These are phyloP conservation scores for Daldinia decipiens DNA, from an alignment of 495 filamentous ascomycete genomes.

Conservation along the genomic window DNA sequence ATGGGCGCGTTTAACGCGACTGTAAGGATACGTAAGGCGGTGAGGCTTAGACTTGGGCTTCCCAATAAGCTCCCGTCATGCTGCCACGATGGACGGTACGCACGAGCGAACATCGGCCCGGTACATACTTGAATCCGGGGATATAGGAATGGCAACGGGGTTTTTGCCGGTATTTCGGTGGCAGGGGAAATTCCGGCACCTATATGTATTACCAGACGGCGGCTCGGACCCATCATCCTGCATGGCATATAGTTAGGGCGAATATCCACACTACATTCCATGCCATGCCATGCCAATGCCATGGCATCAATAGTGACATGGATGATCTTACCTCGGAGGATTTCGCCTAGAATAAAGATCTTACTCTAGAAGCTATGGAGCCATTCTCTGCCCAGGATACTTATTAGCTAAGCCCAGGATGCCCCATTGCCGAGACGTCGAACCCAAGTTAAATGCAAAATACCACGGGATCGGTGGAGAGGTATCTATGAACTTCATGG, in stretches of 20 bases:
- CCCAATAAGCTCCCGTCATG: constrained; percentile 18
- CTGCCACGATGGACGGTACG: neutral
- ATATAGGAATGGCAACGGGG: neutral
- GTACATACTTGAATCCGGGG: constrained; percentile 8
- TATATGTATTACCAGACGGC: neutral
- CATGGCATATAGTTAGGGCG: constrained; percentile 20
- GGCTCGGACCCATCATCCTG: constrained; percentile 6
- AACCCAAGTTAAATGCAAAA: neutral
- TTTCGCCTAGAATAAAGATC: constrained; percentile 17
- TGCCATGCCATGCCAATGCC: neutral
- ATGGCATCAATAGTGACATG: constrained; percentile 3
- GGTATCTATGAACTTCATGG: neutral
- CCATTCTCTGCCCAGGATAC: neutral
- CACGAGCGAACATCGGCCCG: constrained; percentile 10
- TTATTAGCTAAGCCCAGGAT: neutral
- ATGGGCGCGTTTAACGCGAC: constrained; percentile 11
- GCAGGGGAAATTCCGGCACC: neutral
- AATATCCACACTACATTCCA: constrained; percentile 9
- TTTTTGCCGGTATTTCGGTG: constrained; percentile 13
- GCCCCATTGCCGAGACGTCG: neutral
- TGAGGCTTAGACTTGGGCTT: constrained; percentile 29
- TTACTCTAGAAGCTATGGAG: constrained; percentile 14
- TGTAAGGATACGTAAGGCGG: constrained; percentile 33
- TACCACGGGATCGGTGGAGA: neutral
- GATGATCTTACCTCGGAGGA: constrained; percentile 1